Percentiles rank a stretch among this genome's conserved stretches.
phyloP scores from a whole-genome alignment of 2,329 filamentous ascomycete genomes.

The Claviceps paspali region DNA sequence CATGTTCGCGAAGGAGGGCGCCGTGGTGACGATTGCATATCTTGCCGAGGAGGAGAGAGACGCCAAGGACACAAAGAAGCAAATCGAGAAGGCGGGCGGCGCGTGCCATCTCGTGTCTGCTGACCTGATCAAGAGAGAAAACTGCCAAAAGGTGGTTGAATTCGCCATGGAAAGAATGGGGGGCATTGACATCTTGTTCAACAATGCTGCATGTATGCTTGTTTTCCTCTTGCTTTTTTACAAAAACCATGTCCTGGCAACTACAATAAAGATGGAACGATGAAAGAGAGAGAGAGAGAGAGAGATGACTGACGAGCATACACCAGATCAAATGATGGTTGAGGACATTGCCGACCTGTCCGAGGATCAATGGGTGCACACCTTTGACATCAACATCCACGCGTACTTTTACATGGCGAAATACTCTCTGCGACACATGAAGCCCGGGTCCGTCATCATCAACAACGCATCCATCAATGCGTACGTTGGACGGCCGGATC shows the following conservation, averaged over 20 bases:
- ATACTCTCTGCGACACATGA: slow-evolving; percentile 61
- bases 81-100: slow-evolving; percentile 50
- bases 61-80: slow-evolving; percentile 56
- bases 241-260: too few relatives aligned
- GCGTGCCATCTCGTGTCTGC: slow-evolving; percentile 49
- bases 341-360: slow-evolving; percentile 54
- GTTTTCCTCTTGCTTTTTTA: background rate
- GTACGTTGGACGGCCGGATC: slow-evolving; percentile 64
- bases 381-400: slow-evolving; percentile 74
- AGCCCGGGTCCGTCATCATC: slow-evolving; percentile 60
- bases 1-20: slow-evolving; percentile 69
- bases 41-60: slow-evolving; percentile 62
- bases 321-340: slow-evolving; percentile 42
- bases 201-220: slow-evolving; percentile 52
- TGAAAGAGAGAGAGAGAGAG: too few relatives aligned
- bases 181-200: slow-evolving; percentile 56
- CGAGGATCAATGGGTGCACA: slow-evolving; percentile 66
- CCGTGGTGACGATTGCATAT: slow-evolving; percentile 58
- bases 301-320: too few relatives aligned
- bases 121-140: slow-evolving; percentile 49
- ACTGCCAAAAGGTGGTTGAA: slow-evolving; percentile 54
- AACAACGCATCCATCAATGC: slow-evolving; percentile 77
- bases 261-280: too few relatives aligned
- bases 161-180: slow-evolving; percentile 51
- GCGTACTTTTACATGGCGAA: slow-evolving; percentile 70